A percentile compares a stretch with the other conserved stretches of the same genome.
Conservation (phyloP, 148 eudicot species). For the Beta vulgaris region DNA sequence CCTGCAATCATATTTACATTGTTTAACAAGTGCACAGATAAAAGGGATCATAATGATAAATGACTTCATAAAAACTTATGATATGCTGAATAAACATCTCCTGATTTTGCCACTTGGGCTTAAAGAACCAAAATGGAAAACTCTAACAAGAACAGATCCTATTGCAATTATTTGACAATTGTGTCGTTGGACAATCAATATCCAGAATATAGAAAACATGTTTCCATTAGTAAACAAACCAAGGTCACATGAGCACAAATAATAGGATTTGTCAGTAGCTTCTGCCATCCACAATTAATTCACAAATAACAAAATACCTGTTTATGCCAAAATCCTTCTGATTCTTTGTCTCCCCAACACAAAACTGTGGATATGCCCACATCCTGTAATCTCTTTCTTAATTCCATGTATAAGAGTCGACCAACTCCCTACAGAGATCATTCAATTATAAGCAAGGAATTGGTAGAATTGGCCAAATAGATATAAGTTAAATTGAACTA, state of each 20-base stretch:
- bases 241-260: conserved; percentile 1
- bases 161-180: neutral
- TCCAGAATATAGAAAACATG: neutral
- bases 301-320: conserved; percentile 44
- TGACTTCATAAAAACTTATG: neutral
- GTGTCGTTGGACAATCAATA: neutral
- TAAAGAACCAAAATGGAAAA: neutral
- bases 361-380: conserved; percentile 66
- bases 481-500: no score
- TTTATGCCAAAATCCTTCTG: conserved; percentile 92
- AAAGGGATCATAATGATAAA: neutral
- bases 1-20: conserved; percentile 42
- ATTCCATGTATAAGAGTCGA: conserved; percentile 47
- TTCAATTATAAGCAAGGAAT: conserved; percentile 13
- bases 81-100: neutral
- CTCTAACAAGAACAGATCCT: neutral
- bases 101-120: neutral
- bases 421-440: conserved; percentile 68
- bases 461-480: neutral
- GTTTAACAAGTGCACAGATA: conserved; percentile 7
- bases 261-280: neutral
- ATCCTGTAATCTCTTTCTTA: conserved; percentile 65
- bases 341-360: conserved; percentile 89
- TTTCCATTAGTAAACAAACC: neutral
- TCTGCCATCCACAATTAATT: neutral